These are phyloP conservation scores for Darksidea phi DNA, from an alignment of 495 filamentous ascomycete genomes.

Conservation along the genomic window DNA sequence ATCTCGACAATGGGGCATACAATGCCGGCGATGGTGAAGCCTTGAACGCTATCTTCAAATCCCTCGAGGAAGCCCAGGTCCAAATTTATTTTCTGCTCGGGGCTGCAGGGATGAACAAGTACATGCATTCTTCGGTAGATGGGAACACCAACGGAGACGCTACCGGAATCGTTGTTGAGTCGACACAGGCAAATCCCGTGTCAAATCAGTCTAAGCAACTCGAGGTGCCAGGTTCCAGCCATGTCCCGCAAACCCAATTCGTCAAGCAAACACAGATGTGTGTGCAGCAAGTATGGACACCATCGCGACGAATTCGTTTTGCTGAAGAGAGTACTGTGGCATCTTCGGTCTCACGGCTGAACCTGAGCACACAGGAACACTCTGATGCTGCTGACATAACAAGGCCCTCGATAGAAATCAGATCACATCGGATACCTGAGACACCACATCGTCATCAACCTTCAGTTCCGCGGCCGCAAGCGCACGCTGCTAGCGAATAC, in stretches of 20 bases:
- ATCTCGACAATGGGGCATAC: constrained; percentile 15
- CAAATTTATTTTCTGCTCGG: constrained; percentile 12
- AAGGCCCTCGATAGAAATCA: background rate
- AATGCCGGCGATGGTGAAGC: constrained; percentile 4
- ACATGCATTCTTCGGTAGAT: background rate
- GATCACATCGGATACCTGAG: constrained; percentile 14
- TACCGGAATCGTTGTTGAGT: constrained; percentile 15
- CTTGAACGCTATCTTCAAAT: constrained; percentile 15
- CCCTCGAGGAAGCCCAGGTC: constrained; percentile 19
- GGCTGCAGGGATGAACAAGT: constrained; percentile 11
- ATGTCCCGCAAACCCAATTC: constrained; percentile 35
- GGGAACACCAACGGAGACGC: background rate
- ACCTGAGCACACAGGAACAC: background rate
- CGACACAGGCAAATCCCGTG: constrained; percentile 27
- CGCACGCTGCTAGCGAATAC: background rate
- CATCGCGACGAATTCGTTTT: constrained; percentile 18
- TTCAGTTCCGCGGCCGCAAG: background rate
- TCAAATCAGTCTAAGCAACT: background rate
- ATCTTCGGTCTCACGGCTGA: background rate
- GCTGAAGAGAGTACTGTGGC: background rate
- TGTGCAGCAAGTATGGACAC: constrained; percentile 22
- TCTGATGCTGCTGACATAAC: background rate
- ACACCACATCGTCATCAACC: constrained; percentile 8
- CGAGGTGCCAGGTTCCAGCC: background rate
- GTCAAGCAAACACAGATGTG: constrained; percentile 28